Conservation (phyloP, 2,329 filamentous ascomycete genomes). For the Beauveria sp. region DNA sequence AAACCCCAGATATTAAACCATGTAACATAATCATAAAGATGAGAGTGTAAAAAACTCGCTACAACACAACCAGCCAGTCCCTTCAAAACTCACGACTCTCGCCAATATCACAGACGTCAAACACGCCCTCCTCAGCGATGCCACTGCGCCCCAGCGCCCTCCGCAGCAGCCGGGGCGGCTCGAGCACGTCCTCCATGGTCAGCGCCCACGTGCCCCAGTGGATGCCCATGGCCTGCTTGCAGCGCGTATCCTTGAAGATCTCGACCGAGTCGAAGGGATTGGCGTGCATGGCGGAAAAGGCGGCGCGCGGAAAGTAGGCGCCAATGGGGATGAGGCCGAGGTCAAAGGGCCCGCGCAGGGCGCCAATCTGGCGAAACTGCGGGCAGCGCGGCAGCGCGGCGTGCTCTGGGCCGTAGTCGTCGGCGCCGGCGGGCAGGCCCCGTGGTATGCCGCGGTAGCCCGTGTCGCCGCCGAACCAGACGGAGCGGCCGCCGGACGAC, state of each 20-base stretch:
- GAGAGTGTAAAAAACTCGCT: too few relatives aligned
- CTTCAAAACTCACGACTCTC: conserved; percentile 67
- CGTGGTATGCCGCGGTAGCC: conserved; percentile 75
- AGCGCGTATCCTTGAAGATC: conserved; percentile 79
- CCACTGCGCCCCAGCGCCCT: conserved; percentile 62
- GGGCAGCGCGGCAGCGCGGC: conserved; percentile 66
- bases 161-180: conserved; percentile 67
- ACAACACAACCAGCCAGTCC: neutral
- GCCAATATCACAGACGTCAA: conserved; percentile 78
- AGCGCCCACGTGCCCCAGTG: conserved; percentile 92
- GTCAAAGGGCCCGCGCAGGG: conserved; percentile 76
- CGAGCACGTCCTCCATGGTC: conserved; percentile 76
- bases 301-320: conserved; percentile 64
- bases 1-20: too few relatives aligned
- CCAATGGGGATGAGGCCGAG: conserved; percentile 90
- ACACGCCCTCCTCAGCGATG: conserved; percentile 62
- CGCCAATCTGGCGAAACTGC: conserved; percentile 77
- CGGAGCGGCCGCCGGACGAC: conserved; percentile 62
- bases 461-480: conserved; percentile 87
- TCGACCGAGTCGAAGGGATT: conserved; percentile 83
- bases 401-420: conserved; percentile 66
- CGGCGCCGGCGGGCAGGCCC: conserved; percentile 43
- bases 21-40: too few relatives aligned
- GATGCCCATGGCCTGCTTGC: conserved; percentile 71
- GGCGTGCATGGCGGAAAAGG: conserved; percentile 78